A percentile compares a stretch with the other conserved stretches of the same genome.
phyloP scores from a whole-genome alignment of 2,329 filamentous ascomycete species.

The Teratosphaeriaceae sp. region DNA sequence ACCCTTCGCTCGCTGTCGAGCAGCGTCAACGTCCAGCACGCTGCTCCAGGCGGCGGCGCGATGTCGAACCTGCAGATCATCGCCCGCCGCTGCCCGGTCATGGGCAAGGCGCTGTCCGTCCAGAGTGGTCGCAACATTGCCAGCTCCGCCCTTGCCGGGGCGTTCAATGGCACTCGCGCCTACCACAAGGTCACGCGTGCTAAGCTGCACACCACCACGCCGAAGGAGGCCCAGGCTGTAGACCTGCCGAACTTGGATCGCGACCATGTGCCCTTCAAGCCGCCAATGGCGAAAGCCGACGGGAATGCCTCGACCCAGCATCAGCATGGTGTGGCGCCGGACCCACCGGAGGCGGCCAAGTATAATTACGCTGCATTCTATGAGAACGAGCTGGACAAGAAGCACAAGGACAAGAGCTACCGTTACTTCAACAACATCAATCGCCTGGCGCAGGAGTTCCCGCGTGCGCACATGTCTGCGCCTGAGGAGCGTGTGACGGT shows the following conservation, averaged over 20 bases:
- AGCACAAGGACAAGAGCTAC: constrained; percentile 99
- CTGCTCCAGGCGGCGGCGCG: constrained; percentile 67
- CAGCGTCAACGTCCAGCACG: constrained; percentile 56
- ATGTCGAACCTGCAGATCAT: constrained; percentile 96
- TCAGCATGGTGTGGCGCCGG: constrained; percentile 37
- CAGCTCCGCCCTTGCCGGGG: constrained; percentile 40
- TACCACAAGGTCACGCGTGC: constrained; percentile 55
- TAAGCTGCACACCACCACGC: constrained; percentile 71
- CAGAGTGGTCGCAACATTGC: constrained; percentile 52
- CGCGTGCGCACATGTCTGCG: constrained; percentile 81
- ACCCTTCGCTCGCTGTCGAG: constrained; percentile 85
- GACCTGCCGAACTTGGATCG: constrained; percentile 41
- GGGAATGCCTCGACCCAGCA: constrained; percentile 18
- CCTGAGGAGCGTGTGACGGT: constrained; percentile 85
- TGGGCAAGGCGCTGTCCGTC: constrained; percentile 87
- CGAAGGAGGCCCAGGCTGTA: constrained; percentile 71
- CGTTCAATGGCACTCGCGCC: constrained; percentile 43
- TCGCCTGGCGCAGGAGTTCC: constrained; percentile 91
- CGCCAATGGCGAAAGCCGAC: constrained; percentile 10
- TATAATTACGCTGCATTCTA: constrained; percentile 95
- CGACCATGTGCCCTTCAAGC: constrained; percentile 17
- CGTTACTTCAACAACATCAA: constrained; percentile 99
- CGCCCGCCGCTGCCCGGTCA: constrained; percentile 92
- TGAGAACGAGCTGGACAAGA: constrained; percentile 83
- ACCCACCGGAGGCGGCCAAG: constrained; percentile 47